These are phyloP conservation scores for Diaporthe citriasiana DNA, from an alignment of 2,329 filamentous ascomycete species.

Conservation along the genomic window DNA sequence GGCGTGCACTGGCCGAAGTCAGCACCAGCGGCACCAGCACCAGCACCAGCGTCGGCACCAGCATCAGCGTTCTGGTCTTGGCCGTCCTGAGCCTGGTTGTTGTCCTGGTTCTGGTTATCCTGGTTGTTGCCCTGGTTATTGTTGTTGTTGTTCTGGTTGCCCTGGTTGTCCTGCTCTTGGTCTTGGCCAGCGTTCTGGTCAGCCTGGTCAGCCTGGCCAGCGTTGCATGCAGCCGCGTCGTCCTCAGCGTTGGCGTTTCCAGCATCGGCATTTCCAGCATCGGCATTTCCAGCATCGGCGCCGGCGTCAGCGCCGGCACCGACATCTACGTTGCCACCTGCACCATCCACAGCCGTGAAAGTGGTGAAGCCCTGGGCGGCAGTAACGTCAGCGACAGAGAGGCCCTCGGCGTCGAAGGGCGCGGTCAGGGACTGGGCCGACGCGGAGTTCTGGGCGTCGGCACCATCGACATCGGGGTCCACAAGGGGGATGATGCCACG, in stretches of 20 bases:
- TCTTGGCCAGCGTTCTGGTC: constrained; percentile 21
- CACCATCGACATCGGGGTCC: constrained; percentile 70
- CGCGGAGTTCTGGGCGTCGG: constrained; percentile 69
- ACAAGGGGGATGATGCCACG: constrained; percentile 75
- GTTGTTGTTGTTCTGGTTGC: constrained; percentile 36
- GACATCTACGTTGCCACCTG: constrained; percentile 46
- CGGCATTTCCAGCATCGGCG: constrained; percentile 39
- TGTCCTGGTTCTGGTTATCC: constrained; percentile 37
- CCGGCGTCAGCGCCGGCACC: constrained; percentile 41
- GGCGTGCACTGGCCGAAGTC: constrained; percentile 69
- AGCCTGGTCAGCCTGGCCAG: not conserved
- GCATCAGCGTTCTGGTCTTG: constrained; percentile 40
- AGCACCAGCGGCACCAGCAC: constrained; percentile 49
- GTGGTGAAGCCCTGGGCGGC: constrained; percentile 71
- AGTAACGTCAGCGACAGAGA: constrained; percentile 74
- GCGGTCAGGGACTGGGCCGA: constrained; percentile 63
- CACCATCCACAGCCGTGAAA: constrained; percentile 60
- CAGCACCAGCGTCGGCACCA: not conserved
- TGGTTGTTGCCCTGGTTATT: constrained; percentile 33
- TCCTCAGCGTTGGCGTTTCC: constrained; percentile 36
- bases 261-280: constrained; percentile 31
- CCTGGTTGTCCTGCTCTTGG: constrained; percentile 29
- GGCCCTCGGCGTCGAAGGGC: constrained; percentile 69
- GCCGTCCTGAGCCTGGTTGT: constrained; percentile 40
- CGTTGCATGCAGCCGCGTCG: constrained; percentile 6